phyloP scores from a whole-genome alignment of 75 land plant species.

The Ceratopteris richardii region DNA sequence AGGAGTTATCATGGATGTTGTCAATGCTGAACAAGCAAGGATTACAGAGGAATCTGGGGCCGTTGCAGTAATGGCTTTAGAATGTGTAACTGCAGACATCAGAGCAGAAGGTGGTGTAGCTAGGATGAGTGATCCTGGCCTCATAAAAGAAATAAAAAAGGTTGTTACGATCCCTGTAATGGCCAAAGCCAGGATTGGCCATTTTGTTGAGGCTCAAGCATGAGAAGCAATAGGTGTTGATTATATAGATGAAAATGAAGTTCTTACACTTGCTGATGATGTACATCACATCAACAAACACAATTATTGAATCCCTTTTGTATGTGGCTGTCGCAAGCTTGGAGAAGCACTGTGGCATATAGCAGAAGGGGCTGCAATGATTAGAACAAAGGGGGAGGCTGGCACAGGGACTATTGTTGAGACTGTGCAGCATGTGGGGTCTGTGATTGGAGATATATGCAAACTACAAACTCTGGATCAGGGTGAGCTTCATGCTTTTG shows the following conservation, averaged over 20 bases:
- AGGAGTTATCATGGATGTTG: constrained; percentile 30
- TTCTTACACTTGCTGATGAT: constrained; percentile 31
- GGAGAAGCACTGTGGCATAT: constrained; percentile 29
- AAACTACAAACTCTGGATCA: constrained; percentile 48
- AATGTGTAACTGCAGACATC: constrained; percentile 28
- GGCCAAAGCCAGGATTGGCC: constrained; percentile 37
- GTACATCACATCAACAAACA: constrained; percentile 31
- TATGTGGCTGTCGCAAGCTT: constrained; percentile 31
- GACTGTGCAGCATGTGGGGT: constrained; percentile 40
- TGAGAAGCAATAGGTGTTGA: constrained; percentile 34
- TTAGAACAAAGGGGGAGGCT: constrained; percentile 18
- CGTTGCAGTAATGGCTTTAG: constrained; percentile 21
- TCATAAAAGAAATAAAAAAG: constrained; percentile 30
- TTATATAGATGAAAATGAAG: constrained; percentile 34
- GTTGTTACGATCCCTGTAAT: constrained; percentile 33
- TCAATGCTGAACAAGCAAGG: constrained; percentile 18
- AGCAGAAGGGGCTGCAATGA: constrained; percentile 35
- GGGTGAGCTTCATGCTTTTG: constrained; percentile 53
- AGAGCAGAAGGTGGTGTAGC: constrained; percentile 19
- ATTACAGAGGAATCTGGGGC: constrained; percentile 34
- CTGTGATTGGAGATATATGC: constrained; percentile 51
- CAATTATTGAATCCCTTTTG: constrained; percentile 29
- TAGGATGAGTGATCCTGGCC: constrained; percentile 27
- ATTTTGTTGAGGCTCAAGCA: constrained; percentile 38
- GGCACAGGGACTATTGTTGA: constrained; percentile 35